Base-by-base conservation (phyloP, 2,329 filamentous ascomycete species). In the Trichoderma semiorbis region DNA sequence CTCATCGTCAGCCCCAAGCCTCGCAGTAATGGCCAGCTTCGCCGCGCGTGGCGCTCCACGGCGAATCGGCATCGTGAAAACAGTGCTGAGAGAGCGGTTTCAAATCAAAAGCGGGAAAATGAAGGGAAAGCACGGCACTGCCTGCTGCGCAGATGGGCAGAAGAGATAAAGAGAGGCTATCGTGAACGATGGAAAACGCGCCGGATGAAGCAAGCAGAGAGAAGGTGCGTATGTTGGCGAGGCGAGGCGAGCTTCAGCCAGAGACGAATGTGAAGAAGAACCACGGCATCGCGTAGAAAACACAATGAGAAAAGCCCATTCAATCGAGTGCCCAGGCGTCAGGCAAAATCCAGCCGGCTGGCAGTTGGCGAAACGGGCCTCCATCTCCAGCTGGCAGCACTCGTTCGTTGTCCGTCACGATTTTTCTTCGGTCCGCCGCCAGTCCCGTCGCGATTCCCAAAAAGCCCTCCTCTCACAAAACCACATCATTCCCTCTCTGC, bases 1-100 rank as follows among this genome's bases (percentile, higher is more conserved):
- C 78, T 91, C 10, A 39, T 70, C 66, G 77, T 81, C 77, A 81
- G 80, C 64, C 69, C 72, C 73, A 11, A 66, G 53, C 71, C 47
- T 69, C 60, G 58, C 61, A 66, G 70, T 58, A 30, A 60, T 69
- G 28, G 39, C 64, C 60, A 65, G 24, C 62, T 66, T 72, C 18
- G 68, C 61, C 65, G 74, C 50, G 72, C 73, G 72, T 32, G 73
- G 72, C 70, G 75, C 62, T 66, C 72, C 65, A 39, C 64, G 65
- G 43, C 72, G 68, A 47, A 65, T 73, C 58, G 72, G 69, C 72
- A 73, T 73, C 4, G 32, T 39, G 7, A 34, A 39, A 47, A 66
- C 18, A 62, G 43, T 8, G 28, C 3, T 30, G 26, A 34, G 26
- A 36, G 34, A 21, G 43, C 43, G 43, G 43, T 11, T 61, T 34